Conservation (phyloP, 805 yeast genomes). For the Yamadazyma sp. region DNA sequence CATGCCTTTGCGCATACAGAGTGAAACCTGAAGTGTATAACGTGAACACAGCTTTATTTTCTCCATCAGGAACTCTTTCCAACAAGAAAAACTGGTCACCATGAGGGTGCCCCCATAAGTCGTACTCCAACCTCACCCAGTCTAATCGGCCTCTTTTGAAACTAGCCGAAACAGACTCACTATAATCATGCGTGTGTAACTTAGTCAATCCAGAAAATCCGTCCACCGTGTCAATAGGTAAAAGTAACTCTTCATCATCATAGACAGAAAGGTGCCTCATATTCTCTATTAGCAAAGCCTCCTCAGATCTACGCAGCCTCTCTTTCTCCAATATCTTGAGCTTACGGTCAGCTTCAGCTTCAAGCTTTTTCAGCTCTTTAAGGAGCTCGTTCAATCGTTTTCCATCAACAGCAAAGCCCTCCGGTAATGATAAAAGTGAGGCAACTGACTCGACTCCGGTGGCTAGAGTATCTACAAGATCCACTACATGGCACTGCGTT, state of each 20-base stretch:
- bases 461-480: conserved; percentile 64
- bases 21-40: conserved; percentile 17
- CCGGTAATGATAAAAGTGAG: conserved; percentile 40
- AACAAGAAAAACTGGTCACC: conserved; percentile 14
- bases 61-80: conserved; percentile 4
- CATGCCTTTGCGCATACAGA: conserved; percentile 15
- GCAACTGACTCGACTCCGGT: conserved; percentile 58
- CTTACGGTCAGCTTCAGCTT: conserved; percentile 11
- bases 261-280: conserved; percentile 12
- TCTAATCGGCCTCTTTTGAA: conserved; percentile 2
- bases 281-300: conserved; percentile 11
- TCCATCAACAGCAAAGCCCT: conserved; percentile 16
- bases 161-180: conserved; percentile 8
- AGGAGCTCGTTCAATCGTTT: conserved; percentile 13
- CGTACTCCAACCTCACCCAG: not conserved
- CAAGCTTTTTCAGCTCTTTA: conserved; percentile 12
- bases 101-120: conserved; percentile 4
- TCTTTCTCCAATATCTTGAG: conserved; percentile 12
- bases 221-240: conserved; percentile 39
- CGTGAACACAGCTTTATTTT: conserved; percentile 11
- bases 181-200: no score
- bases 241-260: conserved; percentile 17
- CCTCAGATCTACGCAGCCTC: conserved; percentile 13
- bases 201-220: conserved; percentile 39
- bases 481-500: conserved; percentile 68